phyloP scores from a whole-genome alignment of 345 rosid genomes.

The Aurinia saxatilis region DNA sequence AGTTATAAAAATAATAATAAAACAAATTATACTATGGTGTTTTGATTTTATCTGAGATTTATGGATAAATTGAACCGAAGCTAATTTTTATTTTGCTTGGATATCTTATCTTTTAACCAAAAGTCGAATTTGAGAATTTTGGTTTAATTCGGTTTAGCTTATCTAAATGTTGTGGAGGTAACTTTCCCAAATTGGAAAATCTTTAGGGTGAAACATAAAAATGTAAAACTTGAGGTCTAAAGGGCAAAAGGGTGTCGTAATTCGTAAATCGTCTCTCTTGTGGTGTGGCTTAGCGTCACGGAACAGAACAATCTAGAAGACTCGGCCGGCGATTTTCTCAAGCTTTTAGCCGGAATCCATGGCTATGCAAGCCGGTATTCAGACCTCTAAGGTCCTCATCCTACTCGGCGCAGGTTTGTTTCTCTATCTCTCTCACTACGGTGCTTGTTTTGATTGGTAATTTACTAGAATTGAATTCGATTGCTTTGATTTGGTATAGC shows the following conservation, averaged over 20 bases:
- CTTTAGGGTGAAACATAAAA: background rate
- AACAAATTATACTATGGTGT: too few species aligned
- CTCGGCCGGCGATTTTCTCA: background rate
- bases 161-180: too few species aligned
- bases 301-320: conserved; percentile 20
- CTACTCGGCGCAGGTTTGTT: conserved; percentile 90
- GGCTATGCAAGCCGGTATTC: conserved; percentile 88
- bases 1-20: too few species aligned
- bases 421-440: conserved; percentile 2
- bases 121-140: too few species aligned
- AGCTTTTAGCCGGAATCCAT: conserved; percentile 30
- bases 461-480: background rate
- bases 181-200: background rate
- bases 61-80: too few species aligned
- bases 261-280: conserved; percentile 10
- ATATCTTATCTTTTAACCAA: too few species aligned
- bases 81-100: too few species aligned
- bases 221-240: conserved; percentile 15
- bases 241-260: conserved; percentile 4
- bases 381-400: conserved; percentile 72
- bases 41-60: too few species aligned
- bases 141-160: too few species aligned
- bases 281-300: conserved; percentile 17
- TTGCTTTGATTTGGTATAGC: conserved; percentile 6
- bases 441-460: background rate